Percentiles rank a stretch among this genome's conserved stretches.
phyloP scores from a whole-genome alignment of 169 alveolate genomes.

The Miamiensis avidus region DNA sequence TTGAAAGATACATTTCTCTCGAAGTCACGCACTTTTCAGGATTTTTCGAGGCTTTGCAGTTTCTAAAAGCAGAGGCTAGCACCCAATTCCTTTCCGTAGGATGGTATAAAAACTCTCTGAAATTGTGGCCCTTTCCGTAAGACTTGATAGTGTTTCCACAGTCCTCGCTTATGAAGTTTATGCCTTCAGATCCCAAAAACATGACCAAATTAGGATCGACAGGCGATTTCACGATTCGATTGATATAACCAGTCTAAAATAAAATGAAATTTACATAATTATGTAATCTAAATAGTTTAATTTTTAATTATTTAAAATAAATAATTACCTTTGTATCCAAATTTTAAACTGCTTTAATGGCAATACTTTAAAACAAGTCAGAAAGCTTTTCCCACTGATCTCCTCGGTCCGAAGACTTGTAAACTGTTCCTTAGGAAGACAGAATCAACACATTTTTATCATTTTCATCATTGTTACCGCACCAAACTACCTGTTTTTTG shows the following conservation, averaged over 20 bases:
- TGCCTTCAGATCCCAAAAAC: slow-evolving; percentile 59
- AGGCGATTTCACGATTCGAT: slow-evolving; percentile 51
- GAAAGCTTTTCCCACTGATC: slow-evolving; percentile 47
- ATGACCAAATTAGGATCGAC: slow-evolving; percentile 52
- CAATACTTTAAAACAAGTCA: slow-evolving; percentile 33
- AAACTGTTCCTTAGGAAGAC: slow-evolving; percentile 52
- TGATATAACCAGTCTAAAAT: slow-evolving; percentile 41
- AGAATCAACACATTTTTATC: slow-evolving; percentile 40
- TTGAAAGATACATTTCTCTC: slow-evolving; percentile 57
- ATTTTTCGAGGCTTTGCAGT: slow-evolving; percentile 52
- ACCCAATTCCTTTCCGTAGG: slow-evolving; percentile 66
- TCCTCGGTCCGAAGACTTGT: slow-evolving; percentile 58
- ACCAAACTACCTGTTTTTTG: slow-evolving; percentile 38
- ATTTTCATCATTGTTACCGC: slow-evolving; percentile 31
- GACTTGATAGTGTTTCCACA: slow-evolving; percentile 69
- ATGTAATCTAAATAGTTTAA: background rate
- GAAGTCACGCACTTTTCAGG: slow-evolving; percentile 58
- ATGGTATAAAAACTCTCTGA: slow-evolving; percentile 72
- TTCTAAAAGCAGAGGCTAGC: slow-evolving; percentile 65
- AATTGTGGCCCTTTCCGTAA: slow-evolving; percentile 50
- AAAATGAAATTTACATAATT: background rate
- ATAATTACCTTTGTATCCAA: background rate
- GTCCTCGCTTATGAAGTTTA: slow-evolving; percentile 67
- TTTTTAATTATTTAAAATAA: background rate
- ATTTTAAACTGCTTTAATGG: slow-evolving; percentile 7